Evolutionary conservation across 2,329 filamentous ascomycete species (phyloP).

Genomic region (Hortaea werneckii): DNA sequence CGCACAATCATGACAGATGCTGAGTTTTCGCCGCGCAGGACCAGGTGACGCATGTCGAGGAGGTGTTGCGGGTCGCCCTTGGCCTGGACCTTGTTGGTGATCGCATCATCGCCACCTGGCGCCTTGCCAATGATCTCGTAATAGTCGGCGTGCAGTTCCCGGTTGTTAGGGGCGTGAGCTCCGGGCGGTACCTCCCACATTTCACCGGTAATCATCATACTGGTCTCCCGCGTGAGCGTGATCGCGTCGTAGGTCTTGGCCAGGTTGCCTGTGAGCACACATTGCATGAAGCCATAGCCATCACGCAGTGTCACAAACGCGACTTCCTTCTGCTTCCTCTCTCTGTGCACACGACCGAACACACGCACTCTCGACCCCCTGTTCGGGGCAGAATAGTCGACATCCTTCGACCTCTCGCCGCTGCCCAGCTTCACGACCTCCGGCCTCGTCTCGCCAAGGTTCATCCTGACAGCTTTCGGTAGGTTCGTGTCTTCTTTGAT

Average conservation of each 20-base stretch:
- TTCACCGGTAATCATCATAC: conserved; percentile 73
- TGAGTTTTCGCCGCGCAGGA: conserved; percentile 72
- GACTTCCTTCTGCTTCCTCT: conserved; percentile 72
- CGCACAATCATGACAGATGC: conserved; percentile 84
- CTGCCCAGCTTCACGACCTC: conserved; percentile 46
- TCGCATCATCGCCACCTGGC: conserved; percentile 78
- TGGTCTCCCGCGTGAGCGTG: conserved; percentile 78
- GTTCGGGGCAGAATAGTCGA: conserved; percentile 44
- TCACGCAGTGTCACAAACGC: conserved; percentile 81
- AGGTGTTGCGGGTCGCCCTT: conserved; percentile 63
- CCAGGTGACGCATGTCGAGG: conserved; percentile 73
- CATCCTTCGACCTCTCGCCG: conserved; percentile 34
- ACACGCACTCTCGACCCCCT: conserved; percentile 70
- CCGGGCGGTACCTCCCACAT: conserved; percentile 71
- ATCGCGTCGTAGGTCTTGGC: conserved; percentile 87
- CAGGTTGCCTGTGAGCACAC: conserved; percentile 68
- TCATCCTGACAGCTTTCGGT: conserved; percentile 64
- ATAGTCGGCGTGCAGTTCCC: conserved; percentile 85
- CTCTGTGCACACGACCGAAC: conserved; percentile 70
- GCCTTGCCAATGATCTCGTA: conserved; percentile 68
- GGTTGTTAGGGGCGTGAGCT: conserved; percentile 68
- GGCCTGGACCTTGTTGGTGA: conserved; percentile 69
- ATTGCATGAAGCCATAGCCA: conserved; percentile 77
- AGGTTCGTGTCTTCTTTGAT: conserved; percentile 61
- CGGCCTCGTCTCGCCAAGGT: conserved; percentile 60